Evolutionary conservation across 805 yeast species (phyloP), one percentile per base, ranked within the genome.

Genomic region (Candida namnaoensis): DNA sequence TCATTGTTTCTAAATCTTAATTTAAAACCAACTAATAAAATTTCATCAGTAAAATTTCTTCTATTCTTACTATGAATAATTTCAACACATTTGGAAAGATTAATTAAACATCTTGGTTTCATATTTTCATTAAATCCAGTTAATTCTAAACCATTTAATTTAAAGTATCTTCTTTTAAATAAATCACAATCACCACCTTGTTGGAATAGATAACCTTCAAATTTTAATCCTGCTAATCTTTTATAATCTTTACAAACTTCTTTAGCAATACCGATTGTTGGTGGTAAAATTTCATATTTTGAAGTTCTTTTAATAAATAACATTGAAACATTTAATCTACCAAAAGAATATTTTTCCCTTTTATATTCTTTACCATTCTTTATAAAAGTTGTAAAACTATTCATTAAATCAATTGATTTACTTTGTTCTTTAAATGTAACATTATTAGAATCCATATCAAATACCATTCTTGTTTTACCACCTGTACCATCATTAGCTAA

Each of bases 401-500:
- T 88, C 58, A 76, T 78, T 49, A 88, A 73, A 9, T 82, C 76
- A 36, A 87, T 54, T 36, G 70, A 67, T 55, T 77, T 77, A 38
- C 66, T 68, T 43, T 66, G 64, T 1, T 78, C 66, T 38, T 63
- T 58, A 14, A 86, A 82, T 14, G 71, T 74, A 37, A 84, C 66
- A 28, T 69, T 71, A 19, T 69, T 60, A 51, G 80, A 80, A 50
- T 74, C 73, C 43, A 74, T 76, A 24, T 72, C 70, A 51, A 83
- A 81, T 37, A 73, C 73, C 41, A 90, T 67, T 50, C 82, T 79
- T 41, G 84, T 75, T 52, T 91, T 72, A 8, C 88, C 96, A 69
- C 86, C 88, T 33, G 96, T 86, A 2, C 98, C 98, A 58, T 88
- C 95, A 32, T 71, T 69, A 2, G 97, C 96, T 47, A 88, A 72